A percentile compares a stretch with the other conserved stretches of the same genome.
Evolutionary conservation across 805 yeast species (phyloP).

Genomic region (Ogataea angusta): DNA sequence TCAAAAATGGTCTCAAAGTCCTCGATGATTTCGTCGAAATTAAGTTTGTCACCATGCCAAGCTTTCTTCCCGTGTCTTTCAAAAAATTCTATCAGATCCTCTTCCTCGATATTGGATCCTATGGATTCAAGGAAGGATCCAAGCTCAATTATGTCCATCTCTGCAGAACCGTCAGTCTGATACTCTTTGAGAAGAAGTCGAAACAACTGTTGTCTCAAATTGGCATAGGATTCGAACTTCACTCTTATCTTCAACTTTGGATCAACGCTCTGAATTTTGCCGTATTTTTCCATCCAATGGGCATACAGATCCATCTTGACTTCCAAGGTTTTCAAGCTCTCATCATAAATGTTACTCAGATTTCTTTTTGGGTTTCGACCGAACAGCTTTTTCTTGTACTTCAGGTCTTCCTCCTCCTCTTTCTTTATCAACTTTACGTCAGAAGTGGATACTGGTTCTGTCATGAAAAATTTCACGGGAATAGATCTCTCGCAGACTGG

Average conservation of each 20-base stretch:
- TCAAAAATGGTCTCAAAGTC: conserved; percentile 42
- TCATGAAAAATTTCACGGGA: conserved; percentile 41
- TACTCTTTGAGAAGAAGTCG: conserved; percentile 45
- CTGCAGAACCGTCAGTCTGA: conserved; percentile 45
- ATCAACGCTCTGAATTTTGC: conserved; percentile 36
- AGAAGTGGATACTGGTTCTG: conserved; percentile 9
- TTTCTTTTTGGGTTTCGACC: conserved; percentile 32
- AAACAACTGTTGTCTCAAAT: conserved; percentile 70
- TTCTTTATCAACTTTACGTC: conserved; percentile 14
- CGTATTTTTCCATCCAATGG: conserved; percentile 32
- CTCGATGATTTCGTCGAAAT: conserved; percentile 43
- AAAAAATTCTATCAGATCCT: conserved; percentile 53
- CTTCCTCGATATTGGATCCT: conserved; percentile 54
- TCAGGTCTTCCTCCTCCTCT: conserved; percentile 13
- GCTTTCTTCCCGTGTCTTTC: conserved; percentile 41
- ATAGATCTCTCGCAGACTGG: conserved; percentile 66
- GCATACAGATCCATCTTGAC: conserved; percentile 29
- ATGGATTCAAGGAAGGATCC: conserved; percentile 61
- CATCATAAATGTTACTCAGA: conserved; percentile 36
- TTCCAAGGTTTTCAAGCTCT: conserved; percentile 41
- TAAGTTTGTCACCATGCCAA: conserved; percentile 54
- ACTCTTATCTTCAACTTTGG: conserved; percentile 61
- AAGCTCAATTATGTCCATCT: conserved; percentile 57
- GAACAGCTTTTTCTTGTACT: conserved; percentile 18
- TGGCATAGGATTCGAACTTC: conserved; percentile 63